Evolutionary conservation across 2,329 filamentous ascomycete genomes (phyloP), one percentile per base, ranked within the genome.

Genomic region (Colletotrichum trifolii): DNA sequence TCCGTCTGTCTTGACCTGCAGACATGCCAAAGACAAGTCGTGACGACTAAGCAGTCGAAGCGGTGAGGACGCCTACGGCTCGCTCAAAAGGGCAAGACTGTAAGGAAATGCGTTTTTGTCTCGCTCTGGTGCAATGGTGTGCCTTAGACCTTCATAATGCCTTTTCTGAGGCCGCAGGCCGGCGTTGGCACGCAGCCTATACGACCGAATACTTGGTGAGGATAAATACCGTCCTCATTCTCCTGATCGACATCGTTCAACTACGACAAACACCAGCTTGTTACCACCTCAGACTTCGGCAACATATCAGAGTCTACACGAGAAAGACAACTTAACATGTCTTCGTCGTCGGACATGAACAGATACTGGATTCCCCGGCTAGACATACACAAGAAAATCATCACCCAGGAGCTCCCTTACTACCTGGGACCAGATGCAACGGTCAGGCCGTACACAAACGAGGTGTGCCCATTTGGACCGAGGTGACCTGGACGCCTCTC

Each of bases 331-430:
- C 45, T 54, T 54, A 48, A 12, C 64, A 64, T 64, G 63, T 35
- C 63, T 48, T 57, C 56, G 40, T 40, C 72, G n/a, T 68, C 69
- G 54, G 69, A 73, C 56, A 81, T 86, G 78, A 88, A 88, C 74
- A 82, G 79, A 71, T 89, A 87, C 75, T 89, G 85, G 85, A 87
- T 88, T 65, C 84, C 85, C 12, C 82, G 85, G 65, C 75, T 82
- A 66, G 85, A 87, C 62, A 88, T 88, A 71, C 84, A 87, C 75
- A 87, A 85, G 70, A 87, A 83, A 68, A 82, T 88, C 68, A 87
- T 88, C 70, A 86, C 81, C 33, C 80, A 85, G 67, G 83, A 87
- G 67, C 81, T 89, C 59, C 85, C 86, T 68, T 86, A 81, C 64
- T 85, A 86, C 70, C 80, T 88, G 43, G 86, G 86, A 6, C 85